A percentile compares a stretch with the other conserved stretches of the same genome.
Conservation (phyloP, 352 stramenopile genomes). For the Phytophthora boehmeriae region DNA sequence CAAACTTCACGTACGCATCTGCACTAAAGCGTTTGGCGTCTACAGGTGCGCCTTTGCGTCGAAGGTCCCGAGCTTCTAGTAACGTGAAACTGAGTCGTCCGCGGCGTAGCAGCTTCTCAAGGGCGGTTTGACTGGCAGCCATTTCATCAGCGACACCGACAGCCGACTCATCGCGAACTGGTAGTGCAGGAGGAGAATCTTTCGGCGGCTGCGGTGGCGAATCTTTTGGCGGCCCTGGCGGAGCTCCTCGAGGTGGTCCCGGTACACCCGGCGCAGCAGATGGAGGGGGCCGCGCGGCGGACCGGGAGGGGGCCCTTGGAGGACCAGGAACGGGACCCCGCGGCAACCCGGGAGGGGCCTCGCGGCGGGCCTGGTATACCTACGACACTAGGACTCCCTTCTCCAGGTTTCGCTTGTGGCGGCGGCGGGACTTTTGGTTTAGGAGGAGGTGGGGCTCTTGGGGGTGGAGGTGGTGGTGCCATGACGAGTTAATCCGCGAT, state of each 20-base stretch:
- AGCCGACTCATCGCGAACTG: background rate
- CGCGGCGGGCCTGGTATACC: slow-evolving; percentile 9
- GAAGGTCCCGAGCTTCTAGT: slow-evolving; percentile 66
- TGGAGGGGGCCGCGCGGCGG: slow-evolving; percentile 33
- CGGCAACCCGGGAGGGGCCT: slow-evolving; percentile 27
- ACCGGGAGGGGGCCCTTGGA: slow-evolving; percentile 32
- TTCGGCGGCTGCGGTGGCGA: slow-evolving; percentile 58
- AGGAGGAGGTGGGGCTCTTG: slow-evolving; percentile 24
- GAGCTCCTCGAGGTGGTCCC: slow-evolving; percentile 49
- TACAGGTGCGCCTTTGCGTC: slow-evolving; percentile 59
- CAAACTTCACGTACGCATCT: slow-evolving; percentile 86
- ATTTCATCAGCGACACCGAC: slow-evolving; percentile 10
- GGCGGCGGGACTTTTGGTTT: slow-evolving; percentile 21
- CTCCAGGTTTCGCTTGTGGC: slow-evolving; percentile 16
- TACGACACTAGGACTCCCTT: background rate
- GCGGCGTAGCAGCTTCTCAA: slow-evolving; percentile 64
- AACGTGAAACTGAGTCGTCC: slow-evolving; percentile 76
- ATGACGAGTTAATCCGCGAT: slow-evolving; percentile 13
- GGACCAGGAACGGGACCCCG: slow-evolving; percentile 37
- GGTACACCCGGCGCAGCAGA: slow-evolving; percentile 8
- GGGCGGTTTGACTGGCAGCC: slow-evolving; percentile 22
- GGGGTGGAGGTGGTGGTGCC: slow-evolving; percentile 26
- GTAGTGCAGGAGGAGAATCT: slow-evolving; percentile 41
- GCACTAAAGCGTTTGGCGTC: slow-evolving; percentile 66
- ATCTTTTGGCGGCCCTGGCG: slow-evolving; percentile 51